Evolutionary conservation across 345 rosid species (phyloP), one percentile per base, ranked within the genome.

Genomic region (Eucalyptus virginea): DNA sequence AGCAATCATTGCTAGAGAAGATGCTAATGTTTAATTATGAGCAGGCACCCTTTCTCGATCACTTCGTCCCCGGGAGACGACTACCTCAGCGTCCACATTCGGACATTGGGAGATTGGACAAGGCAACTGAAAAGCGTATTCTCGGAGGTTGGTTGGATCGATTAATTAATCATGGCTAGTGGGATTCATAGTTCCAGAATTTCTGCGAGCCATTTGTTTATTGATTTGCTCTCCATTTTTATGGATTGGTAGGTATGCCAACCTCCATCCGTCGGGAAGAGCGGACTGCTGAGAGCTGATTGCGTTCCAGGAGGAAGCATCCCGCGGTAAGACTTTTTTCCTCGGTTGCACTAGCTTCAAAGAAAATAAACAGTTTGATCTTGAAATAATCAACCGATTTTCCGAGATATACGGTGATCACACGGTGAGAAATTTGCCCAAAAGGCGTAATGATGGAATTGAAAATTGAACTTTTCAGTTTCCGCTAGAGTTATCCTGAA

Each of bases 11-110:
- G 42, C 24, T 9, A 9, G 80, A 67, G 80, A 32, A 56, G 58
- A 52, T 21, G 58, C 58, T 52, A 52, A 52, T 9, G 58, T 52
- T 52, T 52, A 52, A 52, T 52, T 52, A 34, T 21, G 32, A 47
- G 28, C 91, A 95, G 94, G 99, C 99, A 97, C 88, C 99, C 99
- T 11, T 97, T 97, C 93, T 97, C 98, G n/a, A 97, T 97, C 88
- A 97, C 99, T 30, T 97, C 99, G 4, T 94, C 99, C 40, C 99
- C 99, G 2, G 97, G 96, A 81, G 98, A 97, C 87, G 98, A 95
- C 90, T 94, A 95, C 91, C 87, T 97, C 5, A 96, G 99, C 86
- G 98, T 97, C 54, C 99, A 97, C 91, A 97, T 97, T 89, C 93
- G 98, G 87, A 95, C 98, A 5, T 91, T 94, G 2, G 99, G 99